Evolutionary conservation across 768 basidiomycete genomes (phyloP).

Genomic region (Butyriboletus loyo): DNA sequence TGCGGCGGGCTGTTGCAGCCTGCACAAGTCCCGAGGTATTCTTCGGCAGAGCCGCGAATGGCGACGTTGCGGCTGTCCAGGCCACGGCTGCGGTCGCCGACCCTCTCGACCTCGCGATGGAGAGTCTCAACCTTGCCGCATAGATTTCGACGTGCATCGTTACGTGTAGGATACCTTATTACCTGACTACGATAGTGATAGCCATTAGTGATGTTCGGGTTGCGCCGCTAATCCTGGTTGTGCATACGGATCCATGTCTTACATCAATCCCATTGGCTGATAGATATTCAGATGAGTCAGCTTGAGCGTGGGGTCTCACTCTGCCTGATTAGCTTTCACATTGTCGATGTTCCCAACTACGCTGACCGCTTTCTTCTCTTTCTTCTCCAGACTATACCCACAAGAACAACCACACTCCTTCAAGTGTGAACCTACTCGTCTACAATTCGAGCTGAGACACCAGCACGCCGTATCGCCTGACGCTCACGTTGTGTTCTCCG

Average conservation of each 20-base stretch:
- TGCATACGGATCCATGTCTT: neutral
- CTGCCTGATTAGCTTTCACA: neutral
- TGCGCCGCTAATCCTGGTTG: constrained; percentile 4
- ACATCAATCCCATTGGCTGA: neutral
- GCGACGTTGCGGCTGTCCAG: constrained; percentile 33
- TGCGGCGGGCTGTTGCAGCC: constrained; percentile 92
- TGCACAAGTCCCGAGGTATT: constrained; percentile 92
- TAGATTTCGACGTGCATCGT: constrained; percentile 7
- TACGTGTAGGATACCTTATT: constrained; percentile 17
- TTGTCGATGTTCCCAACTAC: constrained; percentile 38
- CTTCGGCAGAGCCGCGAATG: constrained; percentile 54
- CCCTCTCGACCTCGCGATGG: constrained; percentile 64
- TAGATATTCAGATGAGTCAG: constrained; percentile 21
- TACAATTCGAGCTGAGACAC: constrained; percentile 58
- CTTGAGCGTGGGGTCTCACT: neutral
- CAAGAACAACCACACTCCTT: neutral
- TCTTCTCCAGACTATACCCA: constrained; percentile 13
- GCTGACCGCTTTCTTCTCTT: constrained; percentile 45
- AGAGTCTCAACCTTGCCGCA: constrained; percentile 37
- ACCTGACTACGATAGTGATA: constrained; percentile 1
- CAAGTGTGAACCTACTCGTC: constrained; percentile 19
- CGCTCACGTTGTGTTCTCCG: constrained; percentile 54
- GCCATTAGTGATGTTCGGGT: neutral
- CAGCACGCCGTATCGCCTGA: constrained; percentile 51
- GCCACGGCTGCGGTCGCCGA: constrained; percentile 43